Conservation (phyloP, 2,329 filamentous ascomycete species). For the Trichoderma sp. region DNA sequence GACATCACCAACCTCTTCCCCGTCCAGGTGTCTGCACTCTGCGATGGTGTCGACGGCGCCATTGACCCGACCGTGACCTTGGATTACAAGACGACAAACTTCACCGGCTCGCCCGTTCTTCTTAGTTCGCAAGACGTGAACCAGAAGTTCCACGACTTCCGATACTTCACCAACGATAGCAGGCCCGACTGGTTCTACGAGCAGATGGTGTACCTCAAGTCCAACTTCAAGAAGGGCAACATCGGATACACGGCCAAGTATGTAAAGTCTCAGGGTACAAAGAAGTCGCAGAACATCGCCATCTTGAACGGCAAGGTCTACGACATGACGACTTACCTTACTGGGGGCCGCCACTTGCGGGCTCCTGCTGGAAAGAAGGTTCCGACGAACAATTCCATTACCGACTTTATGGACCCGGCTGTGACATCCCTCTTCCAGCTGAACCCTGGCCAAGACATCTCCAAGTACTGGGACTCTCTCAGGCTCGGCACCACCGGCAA, state of each 20-base stretch:
- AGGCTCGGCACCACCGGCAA: slow-evolving; percentile 59
- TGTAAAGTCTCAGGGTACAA: slow-evolving; percentile 67
- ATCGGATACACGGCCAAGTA: slow-evolving; percentile 82
- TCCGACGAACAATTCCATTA: slow-evolving; percentile 54
- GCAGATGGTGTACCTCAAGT: slow-evolving; percentile 76
- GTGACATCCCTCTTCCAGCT: slow-evolving; percentile 78
- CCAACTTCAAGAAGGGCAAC: slow-evolving; percentile 81
- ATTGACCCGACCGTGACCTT: slow-evolving; percentile 75
- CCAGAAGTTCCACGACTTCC: slow-evolving; percentile 87
- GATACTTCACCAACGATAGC: slow-evolving; percentile 76
- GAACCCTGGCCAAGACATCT: slow-evolving; percentile 76
- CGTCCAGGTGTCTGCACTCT: slow-evolving; percentile 89
- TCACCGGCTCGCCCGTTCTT: slow-evolving; percentile 65
- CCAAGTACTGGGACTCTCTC: slow-evolving; percentile 78
- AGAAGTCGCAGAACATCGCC: slow-evolving; percentile 67
- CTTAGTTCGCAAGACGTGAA: slow-evolving; percentile 72
- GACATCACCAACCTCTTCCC: slow-evolving; percentile 92
- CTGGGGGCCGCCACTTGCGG: slow-evolving; percentile 69
- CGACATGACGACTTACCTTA: slow-evolving; percentile 82
- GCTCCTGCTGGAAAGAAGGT: slow-evolving; percentile 56
- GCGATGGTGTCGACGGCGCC: slow-evolving; percentile 70
- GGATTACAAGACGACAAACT: slow-evolving; percentile 79
- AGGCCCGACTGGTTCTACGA: slow-evolving; percentile 92
- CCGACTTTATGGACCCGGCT: slow-evolving; percentile 77
- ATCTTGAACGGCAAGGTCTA: slow-evolving; percentile 82